Base-by-base conservation (phyloP, 345 rosid genomes). In the Barbarea vulgaris region DNA sequence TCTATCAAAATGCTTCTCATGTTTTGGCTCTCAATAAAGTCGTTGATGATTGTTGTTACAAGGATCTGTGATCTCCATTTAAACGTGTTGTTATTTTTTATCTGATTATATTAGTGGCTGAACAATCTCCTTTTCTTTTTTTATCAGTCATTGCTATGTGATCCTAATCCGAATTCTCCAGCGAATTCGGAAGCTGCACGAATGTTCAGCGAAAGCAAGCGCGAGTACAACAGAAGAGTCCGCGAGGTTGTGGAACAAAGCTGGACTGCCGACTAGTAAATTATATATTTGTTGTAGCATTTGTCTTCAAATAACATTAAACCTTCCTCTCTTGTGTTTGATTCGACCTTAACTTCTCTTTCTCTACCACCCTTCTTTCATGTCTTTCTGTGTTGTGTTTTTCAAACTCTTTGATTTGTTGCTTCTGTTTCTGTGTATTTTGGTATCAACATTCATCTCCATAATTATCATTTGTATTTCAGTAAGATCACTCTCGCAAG, bases 141-240 rank as follows among this genome's bases (percentile, higher is more conserved):
- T 12, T 13, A 46, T 28, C 72, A 93, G 98, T 94, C 98, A 3
- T 75, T 94, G 81, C 96, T 94, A 15, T 91, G 97, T 64, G 98
- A 94, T 37, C 98, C 98, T 36, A 94, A 91, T 79, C 96, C 98
- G 6, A 91, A 90, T 75, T 94, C 98, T 17, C 98, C 98, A 25
- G 97, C 98, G 33, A 94, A 94, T 77, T 94, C 98, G 18, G 98
- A 94, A 85, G 98, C 98, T 67, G 98, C 97, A 17, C 78, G 98
- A 58, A 89, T 94, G 98, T 94, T 89, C 69, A 91, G 96, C 2
- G 96, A 90, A 83, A 91, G 88, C 83, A 91, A 90, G 80, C 96
- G 97, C 0, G 96, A 93, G 64, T 91, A 93, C 90, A 93, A 93
- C 77, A 79, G 97, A 80, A 84, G 93, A 80, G 91, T 93, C 25